phyloP scores from a whole-genome alignment of 495 filamentous ascomycete genomes.

The Aspergillus steynii region DNA sequence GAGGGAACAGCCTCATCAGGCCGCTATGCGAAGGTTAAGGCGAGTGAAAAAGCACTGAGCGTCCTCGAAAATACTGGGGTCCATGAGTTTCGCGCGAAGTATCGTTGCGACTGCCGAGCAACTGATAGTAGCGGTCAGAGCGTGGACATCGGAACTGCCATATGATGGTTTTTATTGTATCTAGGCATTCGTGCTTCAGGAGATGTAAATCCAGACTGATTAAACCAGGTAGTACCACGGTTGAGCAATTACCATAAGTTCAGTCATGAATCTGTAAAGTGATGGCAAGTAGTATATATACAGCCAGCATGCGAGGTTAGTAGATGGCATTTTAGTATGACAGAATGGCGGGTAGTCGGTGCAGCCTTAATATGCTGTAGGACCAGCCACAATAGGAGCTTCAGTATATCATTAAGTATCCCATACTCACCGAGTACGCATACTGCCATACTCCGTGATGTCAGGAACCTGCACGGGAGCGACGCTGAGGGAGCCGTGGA shows the following conservation, averaged over 20 bases:
- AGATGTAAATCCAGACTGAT: background rate
- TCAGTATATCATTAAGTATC: too few species aligned
- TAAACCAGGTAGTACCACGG: background rate
- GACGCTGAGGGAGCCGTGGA: constrained; percentile 4
- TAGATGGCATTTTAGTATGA: too few species aligned
- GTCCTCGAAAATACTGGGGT: constrained; percentile 56
- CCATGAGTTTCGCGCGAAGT: constrained; percentile 60
- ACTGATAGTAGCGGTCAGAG: constrained; percentile 7
- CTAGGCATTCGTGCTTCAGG: background rate
- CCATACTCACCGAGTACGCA: too few species aligned
- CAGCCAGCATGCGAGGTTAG: too few species aligned
- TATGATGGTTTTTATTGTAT: constrained; percentile 18
- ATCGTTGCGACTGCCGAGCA: constrained; percentile 61
- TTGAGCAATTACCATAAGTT: too few species aligned
- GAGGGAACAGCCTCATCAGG: constrained; percentile 61
- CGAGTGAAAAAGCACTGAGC: constrained; percentile 64
- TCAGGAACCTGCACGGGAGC: background rate
- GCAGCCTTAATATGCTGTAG: too few species aligned
- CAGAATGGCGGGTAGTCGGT: too few species aligned
- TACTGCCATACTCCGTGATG: too few species aligned
- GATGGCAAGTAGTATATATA: too few species aligned
- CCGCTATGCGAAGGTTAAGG: constrained; percentile 72
- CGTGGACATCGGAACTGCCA: constrained; percentile 39
- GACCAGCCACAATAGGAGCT: too few species aligned
- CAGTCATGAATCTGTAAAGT: too few species aligned